Evolutionary conservation across 2,329 filamentous ascomycete species (phyloP).

Genomic region (Hirsutella rhossiliensis): DNA sequence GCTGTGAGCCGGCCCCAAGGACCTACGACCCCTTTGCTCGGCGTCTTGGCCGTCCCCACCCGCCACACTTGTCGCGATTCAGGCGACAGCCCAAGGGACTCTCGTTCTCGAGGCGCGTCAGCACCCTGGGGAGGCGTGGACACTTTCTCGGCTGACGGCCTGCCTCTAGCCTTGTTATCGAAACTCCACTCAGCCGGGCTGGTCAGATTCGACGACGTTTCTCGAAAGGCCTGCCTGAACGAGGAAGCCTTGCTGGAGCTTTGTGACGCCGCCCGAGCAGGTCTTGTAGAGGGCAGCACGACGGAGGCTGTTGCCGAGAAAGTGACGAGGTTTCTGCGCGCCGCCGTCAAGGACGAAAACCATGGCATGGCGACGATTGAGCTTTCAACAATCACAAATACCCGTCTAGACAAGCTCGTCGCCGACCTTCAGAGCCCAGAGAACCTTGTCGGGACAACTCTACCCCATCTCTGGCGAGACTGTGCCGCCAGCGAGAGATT

Average conservation of each 20-base stretch:
- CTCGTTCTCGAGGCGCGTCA: neutral
- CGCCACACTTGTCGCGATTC: neutral
- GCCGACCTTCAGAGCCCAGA: slow-evolving; percentile 23
- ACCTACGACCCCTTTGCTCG: neutral
- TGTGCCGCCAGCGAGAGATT: slow-evolving; percentile 24
- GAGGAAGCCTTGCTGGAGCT: slow-evolving; percentile 20
- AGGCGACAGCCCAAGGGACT: neutral
- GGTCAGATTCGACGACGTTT: slow-evolving; percentile 7
- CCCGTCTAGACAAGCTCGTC: slow-evolving; percentile 32
- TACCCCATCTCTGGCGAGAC: slow-evolving; percentile 20
- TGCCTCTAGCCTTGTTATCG: neutral
- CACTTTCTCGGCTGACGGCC: no score
- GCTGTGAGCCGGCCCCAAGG: no score
- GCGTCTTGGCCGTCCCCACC: neutral
- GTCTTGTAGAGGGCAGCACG: slow-evolving; percentile 17
- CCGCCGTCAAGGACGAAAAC: slow-evolving; percentile 25
- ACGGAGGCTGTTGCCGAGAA: slow-evolving; percentile 21
- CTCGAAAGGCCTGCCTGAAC: neutral
- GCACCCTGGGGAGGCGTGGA: no score
- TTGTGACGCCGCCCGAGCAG: slow-evolving; percentile 28
- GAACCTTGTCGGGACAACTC: slow-evolving; percentile 13
- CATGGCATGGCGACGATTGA: slow-evolving; percentile 19
- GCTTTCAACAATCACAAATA: slow-evolving; percentile 24
- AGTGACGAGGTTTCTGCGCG: slow-evolving; percentile 26
- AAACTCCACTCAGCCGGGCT: neutral